Conservation (phyloP, 805 yeast genomes). For the Lipomyces lipofer region DNA sequence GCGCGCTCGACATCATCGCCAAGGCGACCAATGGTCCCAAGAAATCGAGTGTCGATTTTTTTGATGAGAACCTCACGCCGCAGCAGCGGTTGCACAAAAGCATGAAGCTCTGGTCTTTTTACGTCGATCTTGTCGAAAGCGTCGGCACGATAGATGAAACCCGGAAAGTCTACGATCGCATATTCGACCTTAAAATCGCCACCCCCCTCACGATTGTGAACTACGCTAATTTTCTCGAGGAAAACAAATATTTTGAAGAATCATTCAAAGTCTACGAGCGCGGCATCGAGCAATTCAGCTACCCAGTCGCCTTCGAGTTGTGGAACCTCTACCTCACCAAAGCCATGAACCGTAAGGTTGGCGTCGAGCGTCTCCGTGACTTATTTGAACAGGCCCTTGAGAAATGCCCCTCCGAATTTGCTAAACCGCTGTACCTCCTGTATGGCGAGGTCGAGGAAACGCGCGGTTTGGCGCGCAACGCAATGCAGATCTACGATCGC, state of each 20-base stretch:
- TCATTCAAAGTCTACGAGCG: slow-evolving; percentile 65
- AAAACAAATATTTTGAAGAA: slow-evolving; percentile 48
- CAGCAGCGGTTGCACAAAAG: slow-evolving; percentile 64
- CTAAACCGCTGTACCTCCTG: slow-evolving; percentile 51
- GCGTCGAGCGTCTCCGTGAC: slow-evolving; percentile 63
- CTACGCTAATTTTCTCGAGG: slow-evolving; percentile 62
- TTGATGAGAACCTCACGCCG: slow-evolving; percentile 50
- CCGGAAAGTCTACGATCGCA: slow-evolving; percentile 51
- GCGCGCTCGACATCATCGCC: slow-evolving; percentile 46
- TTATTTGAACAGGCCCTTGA: slow-evolving; percentile 68
- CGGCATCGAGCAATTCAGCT: slow-evolving; percentile 62
- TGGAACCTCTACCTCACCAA: slow-evolving; percentile 69
- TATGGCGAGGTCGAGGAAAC: slow-evolving; percentile 65
- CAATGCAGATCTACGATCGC: slow-evolving; percentile 50
- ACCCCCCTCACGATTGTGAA: slow-evolving; percentile 67
- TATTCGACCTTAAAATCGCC: slow-evolving; percentile 60
- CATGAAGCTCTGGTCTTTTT: slow-evolving; percentile 67
- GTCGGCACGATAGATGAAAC: slow-evolving; percentile 43
- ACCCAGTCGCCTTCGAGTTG: slow-evolving; percentile 63
- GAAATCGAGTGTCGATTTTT: slow-evolving; percentile 39
- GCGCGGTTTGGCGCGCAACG: slow-evolving; percentile 51
- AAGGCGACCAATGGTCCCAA: slow-evolving; percentile 47
- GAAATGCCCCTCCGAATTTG: slow-evolving; percentile 51
- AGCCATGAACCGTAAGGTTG: slow-evolving; percentile 44
- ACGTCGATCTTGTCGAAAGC: slow-evolving; percentile 67